Percentiles rank a stretch among this genome's conserved stretches.
Conservation (phyloP, 83 land plant genomes). For the Diphasiastrum complanatum region DNA sequence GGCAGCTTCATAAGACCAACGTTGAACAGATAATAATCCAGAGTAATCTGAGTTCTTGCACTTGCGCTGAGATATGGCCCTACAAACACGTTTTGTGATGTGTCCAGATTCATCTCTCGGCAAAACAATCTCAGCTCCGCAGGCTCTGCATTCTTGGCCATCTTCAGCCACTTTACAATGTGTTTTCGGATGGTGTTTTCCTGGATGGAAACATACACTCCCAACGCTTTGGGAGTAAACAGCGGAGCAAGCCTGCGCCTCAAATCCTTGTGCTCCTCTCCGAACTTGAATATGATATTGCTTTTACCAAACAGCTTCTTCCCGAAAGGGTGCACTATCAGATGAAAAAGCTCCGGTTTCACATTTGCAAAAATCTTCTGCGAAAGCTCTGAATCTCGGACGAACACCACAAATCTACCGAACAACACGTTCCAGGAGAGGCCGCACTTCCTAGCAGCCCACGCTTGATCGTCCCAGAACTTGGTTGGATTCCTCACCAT, state of each 20-base stretch:
- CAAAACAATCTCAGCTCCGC: slow-evolving; percentile 42
- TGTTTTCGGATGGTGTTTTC: slow-evolving; percentile 56
- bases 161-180: slow-evolving; percentile 41
- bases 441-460: slow-evolving; percentile 39
- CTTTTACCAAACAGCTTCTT: slow-evolving; percentile 89
- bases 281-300: slow-evolving; percentile 82
- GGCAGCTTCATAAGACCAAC: slow-evolving; percentile 74
- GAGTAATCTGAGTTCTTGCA: slow-evolving; percentile 37
- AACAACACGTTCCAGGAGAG: slow-evolving; percentile 59
- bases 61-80: slow-evolving; percentile 54
- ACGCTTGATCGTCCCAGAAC: slow-evolving; percentile 72
- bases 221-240: slow-evolving; percentile 73
- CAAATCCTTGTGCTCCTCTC: slow-evolving; percentile 73
- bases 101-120: slow-evolving; percentile 88
- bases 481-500: slow-evolving; percentile 56
- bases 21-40: slow-evolving; percentile 78
- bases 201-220: slow-evolving; percentile 61
- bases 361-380: slow-evolving; percentile 86
- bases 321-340: slow-evolving; percentile 92
- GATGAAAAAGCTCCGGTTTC: slow-evolving; percentile 64
- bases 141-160: slow-evolving; percentile 20
- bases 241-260: slow-evolving; percentile 84
- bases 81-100: slow-evolving; percentile 84
- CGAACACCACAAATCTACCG: slow-evolving; percentile 67
- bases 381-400: slow-evolving; percentile 68